These are phyloP conservation scores for Clathrospora elynae DNA, from an alignment of 2,329 filamentous ascomycete species.

Conservation along the genomic window DNA sequence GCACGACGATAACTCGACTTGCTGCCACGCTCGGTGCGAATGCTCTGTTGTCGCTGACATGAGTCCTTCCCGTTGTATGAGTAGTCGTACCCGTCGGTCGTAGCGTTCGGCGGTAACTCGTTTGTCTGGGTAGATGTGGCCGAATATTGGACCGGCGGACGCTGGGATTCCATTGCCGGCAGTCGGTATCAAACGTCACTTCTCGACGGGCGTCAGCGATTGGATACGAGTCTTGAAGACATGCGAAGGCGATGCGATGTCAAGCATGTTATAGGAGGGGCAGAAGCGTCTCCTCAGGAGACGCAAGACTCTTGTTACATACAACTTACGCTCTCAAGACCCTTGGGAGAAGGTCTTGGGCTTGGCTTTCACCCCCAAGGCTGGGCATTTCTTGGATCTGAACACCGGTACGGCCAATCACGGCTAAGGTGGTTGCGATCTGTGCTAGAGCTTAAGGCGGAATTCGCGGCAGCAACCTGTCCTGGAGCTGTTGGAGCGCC, in stretches of 20 bases:
- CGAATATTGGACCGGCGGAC: slow-evolving; percentile 35
- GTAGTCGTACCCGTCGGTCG: slow-evolving; percentile 21
- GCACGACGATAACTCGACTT: slow-evolving; percentile 30
- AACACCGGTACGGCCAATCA: slow-evolving; percentile 32
- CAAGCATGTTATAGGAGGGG: slow-evolving; percentile 45
- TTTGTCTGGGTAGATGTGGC: slow-evolving; percentile 28
- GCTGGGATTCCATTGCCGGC: slow-evolving; percentile 43
- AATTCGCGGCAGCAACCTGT: slow-evolving; percentile 29
- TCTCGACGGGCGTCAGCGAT: slow-evolving; percentile 34
- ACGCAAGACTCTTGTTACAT: slow-evolving; percentile 44
- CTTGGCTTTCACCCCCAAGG: slow-evolving; percentile 38
- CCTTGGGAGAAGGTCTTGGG: slow-evolving; percentile 40
- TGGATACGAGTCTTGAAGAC: slow-evolving; percentile 21
- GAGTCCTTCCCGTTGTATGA: slow-evolving; percentile 36
- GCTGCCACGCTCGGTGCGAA: slow-evolving; percentile 27
- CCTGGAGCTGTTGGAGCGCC: slow-evolving; percentile 9
- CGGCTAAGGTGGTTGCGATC: slow-evolving; percentile 6
- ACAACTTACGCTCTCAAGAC: slow-evolving; percentile 38
- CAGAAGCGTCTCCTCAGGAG: slow-evolving; percentile 40
- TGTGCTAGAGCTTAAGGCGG: slow-evolving; percentile 35
- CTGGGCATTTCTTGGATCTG: slow-evolving; percentile 33
- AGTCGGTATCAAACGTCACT: slow-evolving; percentile 29
- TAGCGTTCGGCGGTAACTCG: slow-evolving; percentile 14
- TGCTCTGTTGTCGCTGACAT: slow-evolving; percentile 20
- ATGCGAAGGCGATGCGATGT: slow-evolving; percentile 27